Conservation (phyloP, 148 eudicot genomes). For the Rhododendron kiyosumense region DNA sequence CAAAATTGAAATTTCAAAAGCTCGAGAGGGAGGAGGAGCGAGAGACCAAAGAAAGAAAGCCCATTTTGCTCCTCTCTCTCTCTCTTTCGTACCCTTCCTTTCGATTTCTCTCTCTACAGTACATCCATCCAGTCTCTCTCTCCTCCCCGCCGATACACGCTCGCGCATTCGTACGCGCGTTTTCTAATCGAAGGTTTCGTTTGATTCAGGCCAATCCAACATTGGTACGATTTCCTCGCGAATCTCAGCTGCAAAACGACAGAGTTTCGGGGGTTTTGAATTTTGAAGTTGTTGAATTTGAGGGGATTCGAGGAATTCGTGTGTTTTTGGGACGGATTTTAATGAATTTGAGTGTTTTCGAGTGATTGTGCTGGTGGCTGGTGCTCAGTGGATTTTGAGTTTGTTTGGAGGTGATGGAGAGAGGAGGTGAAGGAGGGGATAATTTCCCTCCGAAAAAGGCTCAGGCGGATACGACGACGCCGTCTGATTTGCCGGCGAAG, state of each 20-base stretch:
- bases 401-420: slow-evolving; percentile 46
- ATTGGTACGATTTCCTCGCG: not conserved
- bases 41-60: slow-evolving; percentile 15
- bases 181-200: not conserved
- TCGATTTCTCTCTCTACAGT: slow-evolving; percentile 13
- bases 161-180: not conserved
- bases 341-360: slow-evolving; percentile 20
- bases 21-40: slow-evolving; percentile 20
- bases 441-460: slow-evolving; percentile 31
- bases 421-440: slow-evolving; percentile 43
- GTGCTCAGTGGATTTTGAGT: slow-evolving; percentile 6
- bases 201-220: slow-evolving; percentile 8
- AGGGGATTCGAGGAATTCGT: not conserved
- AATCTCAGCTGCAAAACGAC: not conserved
- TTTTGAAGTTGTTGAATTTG: not conserved
- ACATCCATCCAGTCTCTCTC: slow-evolving; percentile 1
- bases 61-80: not conserved
- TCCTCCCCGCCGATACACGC: not conserved
- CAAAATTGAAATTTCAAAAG: slow-evolving; percentile 53
- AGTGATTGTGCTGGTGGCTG: not conserved
- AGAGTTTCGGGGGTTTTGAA: not conserved
- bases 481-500: slow-evolving; percentile 48
- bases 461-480: slow-evolving; percentile 23
- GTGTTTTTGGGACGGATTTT: not conserved
- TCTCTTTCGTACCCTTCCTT: not conserved